phyloP scores from a whole-genome alignment of 345 rosid genomes.

The Linum trigynum region DNA sequence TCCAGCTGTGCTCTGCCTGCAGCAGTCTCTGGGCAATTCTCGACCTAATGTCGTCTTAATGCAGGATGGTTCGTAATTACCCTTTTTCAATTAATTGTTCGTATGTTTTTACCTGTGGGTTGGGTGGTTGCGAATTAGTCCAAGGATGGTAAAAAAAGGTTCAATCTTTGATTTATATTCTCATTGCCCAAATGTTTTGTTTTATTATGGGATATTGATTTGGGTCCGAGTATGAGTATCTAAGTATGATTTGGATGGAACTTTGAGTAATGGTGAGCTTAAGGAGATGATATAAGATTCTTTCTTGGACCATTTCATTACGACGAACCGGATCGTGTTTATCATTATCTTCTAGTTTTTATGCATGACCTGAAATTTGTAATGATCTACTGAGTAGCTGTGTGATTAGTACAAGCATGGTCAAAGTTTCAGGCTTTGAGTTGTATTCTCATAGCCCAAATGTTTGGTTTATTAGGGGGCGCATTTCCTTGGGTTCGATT shows the following conservation, averaged over 20 bases:
- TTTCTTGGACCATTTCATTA: too few relatives aligned
- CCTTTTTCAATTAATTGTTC: neutral
- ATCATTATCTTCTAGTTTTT: too few relatives aligned
- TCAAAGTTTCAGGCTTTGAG: neutral
- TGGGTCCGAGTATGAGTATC: too few relatives aligned
- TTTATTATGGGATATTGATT: neutral
- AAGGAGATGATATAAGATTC: too few relatives aligned
- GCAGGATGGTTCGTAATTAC: slow-evolving; percentile 34
- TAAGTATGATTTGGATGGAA: too few relatives aligned
- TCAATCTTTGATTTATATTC: neutral
- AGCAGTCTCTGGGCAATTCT: slow-evolving; percentile 31
- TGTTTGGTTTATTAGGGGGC: neutral
- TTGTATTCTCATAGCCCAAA: neutral
- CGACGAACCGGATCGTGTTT: too few relatives aligned
- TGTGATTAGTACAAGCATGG: neutral
- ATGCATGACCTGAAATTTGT: neutral
- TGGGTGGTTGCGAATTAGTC: neutral
- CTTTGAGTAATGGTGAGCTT: too few relatives aligned
- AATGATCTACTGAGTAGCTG: neutral
- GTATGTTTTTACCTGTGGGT: neutral
- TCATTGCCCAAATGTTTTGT: neutral
- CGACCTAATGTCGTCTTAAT: neutral
- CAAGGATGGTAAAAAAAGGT: neutral
- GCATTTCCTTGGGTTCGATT: neutral
- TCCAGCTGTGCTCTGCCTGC: slow-evolving; percentile 19